Evolutionary conservation across 23 red algal genomes (phyloP).

Genomic region (Cyanidium caldarium): DNA sequence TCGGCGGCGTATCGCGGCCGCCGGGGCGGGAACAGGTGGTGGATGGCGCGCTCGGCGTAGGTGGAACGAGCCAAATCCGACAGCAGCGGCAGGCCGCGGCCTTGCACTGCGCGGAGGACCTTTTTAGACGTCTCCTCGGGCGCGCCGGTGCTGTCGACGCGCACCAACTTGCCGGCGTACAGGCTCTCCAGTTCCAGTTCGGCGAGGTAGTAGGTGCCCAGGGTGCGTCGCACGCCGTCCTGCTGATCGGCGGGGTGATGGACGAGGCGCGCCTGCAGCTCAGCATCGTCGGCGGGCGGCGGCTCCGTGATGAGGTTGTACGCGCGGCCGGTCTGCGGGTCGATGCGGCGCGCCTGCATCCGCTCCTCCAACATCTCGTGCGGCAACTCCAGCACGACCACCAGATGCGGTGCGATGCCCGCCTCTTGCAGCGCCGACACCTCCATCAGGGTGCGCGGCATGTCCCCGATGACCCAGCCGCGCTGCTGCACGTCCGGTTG

Average conservation of each 20-base stretch:
- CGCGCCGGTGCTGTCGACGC: not conserved
- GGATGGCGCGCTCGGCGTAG: not conserved
- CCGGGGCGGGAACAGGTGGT: not conserved
- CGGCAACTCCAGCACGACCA: conserved; percentile 58
- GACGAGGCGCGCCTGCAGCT: conserved; percentile 22
- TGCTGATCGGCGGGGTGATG: conserved; percentile 69
- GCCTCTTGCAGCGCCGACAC: not conserved
- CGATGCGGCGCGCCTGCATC: conserved; percentile 51
- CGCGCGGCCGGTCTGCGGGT: conserved; percentile 77
- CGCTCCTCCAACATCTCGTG: conserved; percentile 61
- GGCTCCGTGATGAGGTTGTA: conserved; percentile 74
- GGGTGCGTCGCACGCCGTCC: conserved; percentile 34
- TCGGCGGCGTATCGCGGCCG: not conserved
- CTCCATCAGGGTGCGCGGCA: not conserved
- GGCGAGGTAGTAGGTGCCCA: not conserved
- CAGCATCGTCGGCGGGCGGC: conserved; percentile 36
- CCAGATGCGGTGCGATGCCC: conserved; percentile 27
- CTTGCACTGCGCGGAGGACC: not conserved
- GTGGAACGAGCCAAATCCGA: not conserved
- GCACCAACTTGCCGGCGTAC: not conserved
- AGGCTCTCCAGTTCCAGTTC: not conserved
- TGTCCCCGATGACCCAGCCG: not conserved
- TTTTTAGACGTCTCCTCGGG: not conserved
- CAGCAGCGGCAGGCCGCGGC: not conserved
- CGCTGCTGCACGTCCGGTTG: conserved; percentile 13